Percentiles rank a stretch among this genome's conserved stretches.
Conservation (phyloP, 2,329 filamentous ascomycete genomes). For the Penicillium verrucosum region DNA sequence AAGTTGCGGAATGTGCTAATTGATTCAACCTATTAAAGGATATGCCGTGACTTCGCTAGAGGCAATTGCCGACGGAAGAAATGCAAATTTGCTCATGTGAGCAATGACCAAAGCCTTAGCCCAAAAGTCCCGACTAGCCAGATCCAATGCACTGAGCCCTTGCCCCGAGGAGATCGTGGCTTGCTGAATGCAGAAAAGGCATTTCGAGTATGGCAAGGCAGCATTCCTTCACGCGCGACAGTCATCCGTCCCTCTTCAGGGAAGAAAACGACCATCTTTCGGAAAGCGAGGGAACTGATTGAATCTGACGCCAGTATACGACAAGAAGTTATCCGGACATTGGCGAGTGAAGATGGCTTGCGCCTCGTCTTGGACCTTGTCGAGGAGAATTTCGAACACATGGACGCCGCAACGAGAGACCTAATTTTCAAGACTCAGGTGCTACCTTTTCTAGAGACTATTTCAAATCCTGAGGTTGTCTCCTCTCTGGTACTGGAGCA, state of each 20-base stretch:
- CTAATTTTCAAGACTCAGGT: conserved; percentile 26
- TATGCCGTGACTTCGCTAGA: conserved; percentile 9
- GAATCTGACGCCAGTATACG: conserved; percentile 18
- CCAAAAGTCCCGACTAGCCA: neutral
- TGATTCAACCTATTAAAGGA: neutral
- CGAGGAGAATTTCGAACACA: conserved; percentile 18
- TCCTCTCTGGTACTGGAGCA: conserved; percentile 44
- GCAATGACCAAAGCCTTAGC: neutral
- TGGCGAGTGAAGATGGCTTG: conserved; percentile 32
- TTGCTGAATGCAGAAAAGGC: neutral
- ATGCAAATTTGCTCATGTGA: conserved; percentile 16
- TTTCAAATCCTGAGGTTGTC: conserved; percentile 43
- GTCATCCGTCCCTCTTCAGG: neutral
- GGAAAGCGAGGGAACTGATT: conserved; percentile 24
- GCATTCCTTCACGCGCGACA: neutral
- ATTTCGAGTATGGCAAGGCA: conserved; percentile 6
- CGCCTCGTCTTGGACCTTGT: conserved; percentile 28
- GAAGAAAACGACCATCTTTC: conserved; percentile 21
- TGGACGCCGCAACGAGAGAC: conserved; percentile 14
- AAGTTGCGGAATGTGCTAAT: neutral
- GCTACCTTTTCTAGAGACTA: conserved; percentile 42
- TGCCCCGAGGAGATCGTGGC: neutral
- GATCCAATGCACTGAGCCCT: neutral
- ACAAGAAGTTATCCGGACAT: conserved; percentile 30
- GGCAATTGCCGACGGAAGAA: conserved; percentile 6